A percentile compares a stretch with the other conserved stretches of the same genome.
Evolutionary conservation across 768 basidiomycete genomes (phyloP).

Genomic region (Mycena rebaudengoi): DNA sequence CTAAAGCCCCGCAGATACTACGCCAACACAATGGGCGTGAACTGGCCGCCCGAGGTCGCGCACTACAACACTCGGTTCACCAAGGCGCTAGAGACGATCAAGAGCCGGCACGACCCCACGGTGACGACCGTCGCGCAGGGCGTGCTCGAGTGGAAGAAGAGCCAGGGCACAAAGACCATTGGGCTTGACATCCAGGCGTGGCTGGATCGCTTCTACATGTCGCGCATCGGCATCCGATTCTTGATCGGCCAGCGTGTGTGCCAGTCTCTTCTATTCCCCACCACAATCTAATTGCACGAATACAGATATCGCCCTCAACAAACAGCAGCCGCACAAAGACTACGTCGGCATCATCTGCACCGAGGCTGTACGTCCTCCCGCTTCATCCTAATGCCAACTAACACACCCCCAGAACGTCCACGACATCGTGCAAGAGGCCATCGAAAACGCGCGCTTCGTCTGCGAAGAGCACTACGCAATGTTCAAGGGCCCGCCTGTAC

Average conservation of each 20-base stretch:
- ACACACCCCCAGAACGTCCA: slow-evolving; percentile 77
- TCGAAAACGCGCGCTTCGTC: slow-evolving; percentile 94
- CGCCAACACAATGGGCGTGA: slow-evolving; percentile 71
- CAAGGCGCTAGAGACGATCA: slow-evolving; percentile 85
- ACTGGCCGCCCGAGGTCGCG: slow-evolving; percentile 92
- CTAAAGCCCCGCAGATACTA: slow-evolving; percentile 70
- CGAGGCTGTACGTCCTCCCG: slow-evolving; percentile 66
- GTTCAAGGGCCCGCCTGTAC: slow-evolving; percentile 95
- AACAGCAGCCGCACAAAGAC: slow-evolving; percentile 85
- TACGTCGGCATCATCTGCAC: slow-evolving; percentile 99
- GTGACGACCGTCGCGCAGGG: slow-evolving; percentile 98
- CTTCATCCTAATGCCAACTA: neutral
- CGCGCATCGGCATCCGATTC: slow-evolving; percentile 94
- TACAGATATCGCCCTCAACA: slow-evolving; percentile 93
- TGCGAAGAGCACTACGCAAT: slow-evolving; percentile 97
- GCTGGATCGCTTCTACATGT: slow-evolving; percentile 97
- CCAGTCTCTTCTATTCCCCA: neutral
- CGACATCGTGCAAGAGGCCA: slow-evolving; percentile 97
- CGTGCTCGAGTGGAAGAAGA: slow-evolving; percentile 94
- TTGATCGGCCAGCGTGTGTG: slow-evolving; percentile 92
- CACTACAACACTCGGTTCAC: slow-evolving; percentile 96
- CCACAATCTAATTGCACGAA: slow-evolving; percentile 3
- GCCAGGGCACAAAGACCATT: slow-evolving; percentile 72
- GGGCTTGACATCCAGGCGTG: slow-evolving; percentile 92
- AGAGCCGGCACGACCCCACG: slow-evolving; percentile 94